phyloP scores from a whole-genome alignment of 768 basidiomycete genomes.

The Tricholoma hemisulphureum region DNA sequence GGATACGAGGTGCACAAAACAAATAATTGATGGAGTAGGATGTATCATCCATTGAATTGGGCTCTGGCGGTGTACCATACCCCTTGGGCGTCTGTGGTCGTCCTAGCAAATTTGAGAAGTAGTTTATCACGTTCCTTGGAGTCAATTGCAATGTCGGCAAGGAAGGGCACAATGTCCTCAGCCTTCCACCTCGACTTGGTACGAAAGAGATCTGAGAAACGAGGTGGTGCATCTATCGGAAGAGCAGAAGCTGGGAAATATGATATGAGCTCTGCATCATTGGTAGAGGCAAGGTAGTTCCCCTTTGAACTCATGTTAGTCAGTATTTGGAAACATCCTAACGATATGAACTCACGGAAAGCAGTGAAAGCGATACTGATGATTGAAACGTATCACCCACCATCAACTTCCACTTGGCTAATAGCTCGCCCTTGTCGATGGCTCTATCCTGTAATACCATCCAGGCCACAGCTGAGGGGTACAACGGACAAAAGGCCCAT shows the following conservation, averaged over 20 bases:
- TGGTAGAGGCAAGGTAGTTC: conserved; percentile 59
- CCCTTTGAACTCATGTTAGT: conserved; percentile 48
- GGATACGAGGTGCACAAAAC: background rate
- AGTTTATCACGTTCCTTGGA: conserved; percentile 85
- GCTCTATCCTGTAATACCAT: conserved; percentile 54
- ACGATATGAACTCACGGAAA: conserved; percentile 53
- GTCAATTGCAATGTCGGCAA: conserved; percentile 80
- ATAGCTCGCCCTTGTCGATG: conserved; percentile 53
- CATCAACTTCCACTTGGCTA: conserved; percentile 64
- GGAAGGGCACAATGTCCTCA: conserved; percentile 79
- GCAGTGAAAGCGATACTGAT: conserved; percentile 57
- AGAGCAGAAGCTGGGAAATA: conserved; percentile 79
- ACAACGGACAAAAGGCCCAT: background rate
- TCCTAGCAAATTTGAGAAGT: conserved; percentile 81
- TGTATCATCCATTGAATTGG: conserved; percentile 49
- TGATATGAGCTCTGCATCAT: conserved; percentile 40
- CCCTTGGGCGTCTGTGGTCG: conserved; percentile 65
- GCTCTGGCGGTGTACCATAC: conserved; percentile 74
- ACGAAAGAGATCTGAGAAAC: conserved; percentile 88
- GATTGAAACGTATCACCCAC: conserved; percentile 79
- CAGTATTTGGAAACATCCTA: background rate
- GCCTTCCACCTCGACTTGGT: conserved; percentile 73
- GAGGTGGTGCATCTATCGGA: conserved; percentile 71
- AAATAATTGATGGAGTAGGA: background rate
- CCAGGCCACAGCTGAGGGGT: background rate